Evolutionary conservation across 2,329 filamentous ascomycete genomes (phyloP).

Genomic region (Pseudocercospora macadamiae): DNA sequence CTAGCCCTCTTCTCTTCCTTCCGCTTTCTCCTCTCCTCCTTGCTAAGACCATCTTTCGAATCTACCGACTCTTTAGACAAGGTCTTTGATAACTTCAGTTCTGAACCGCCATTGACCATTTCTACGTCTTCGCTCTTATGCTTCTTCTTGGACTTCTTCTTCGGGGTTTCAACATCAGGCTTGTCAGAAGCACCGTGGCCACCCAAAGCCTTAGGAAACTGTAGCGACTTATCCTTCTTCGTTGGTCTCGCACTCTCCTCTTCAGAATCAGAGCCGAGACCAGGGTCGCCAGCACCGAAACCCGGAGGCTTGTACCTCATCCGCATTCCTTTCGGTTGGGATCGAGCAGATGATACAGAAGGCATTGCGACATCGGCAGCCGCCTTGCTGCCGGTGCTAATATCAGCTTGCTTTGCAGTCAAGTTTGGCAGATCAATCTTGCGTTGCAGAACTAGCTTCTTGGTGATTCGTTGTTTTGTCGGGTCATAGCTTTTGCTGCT

Average conservation of each 20-base stretch:
- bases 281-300: constrained; percentile 49
- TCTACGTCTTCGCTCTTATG: constrained; percentile 40
- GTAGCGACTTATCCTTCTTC: constrained; percentile 20
- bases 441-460: constrained; percentile 67
- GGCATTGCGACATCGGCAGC: constrained; percentile 50
- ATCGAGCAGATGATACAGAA: constrained; percentile 57
- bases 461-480: constrained; percentile 54
- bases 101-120: constrained; percentile 24
- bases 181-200: constrained; percentile 43
- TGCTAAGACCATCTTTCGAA: constrained; percentile 25
- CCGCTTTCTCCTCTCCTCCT: constrained; percentile 42
- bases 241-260: constrained; percentile 47
- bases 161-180: constrained; percentile 37
- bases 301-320: constrained; percentile 71
- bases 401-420: constrained; percentile 46
- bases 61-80: constrained; percentile 30
- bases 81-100: constrained; percentile 3
- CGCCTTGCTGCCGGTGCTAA: constrained; percentile 43
- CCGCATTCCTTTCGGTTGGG: constrained; percentile 69
- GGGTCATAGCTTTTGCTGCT: constrained; percentile 34
- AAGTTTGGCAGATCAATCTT: constrained; percentile 58
- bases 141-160: constrained; percentile 42
- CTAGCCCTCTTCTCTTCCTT: constrained; percentile 43
- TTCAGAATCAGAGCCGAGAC: constrained; percentile 43
- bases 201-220: constrained; percentile 33